Evolutionary conservation across 2,329 filamentous ascomycete genomes (phyloP).

Genomic region (Grosmannia clavigera): DNA sequence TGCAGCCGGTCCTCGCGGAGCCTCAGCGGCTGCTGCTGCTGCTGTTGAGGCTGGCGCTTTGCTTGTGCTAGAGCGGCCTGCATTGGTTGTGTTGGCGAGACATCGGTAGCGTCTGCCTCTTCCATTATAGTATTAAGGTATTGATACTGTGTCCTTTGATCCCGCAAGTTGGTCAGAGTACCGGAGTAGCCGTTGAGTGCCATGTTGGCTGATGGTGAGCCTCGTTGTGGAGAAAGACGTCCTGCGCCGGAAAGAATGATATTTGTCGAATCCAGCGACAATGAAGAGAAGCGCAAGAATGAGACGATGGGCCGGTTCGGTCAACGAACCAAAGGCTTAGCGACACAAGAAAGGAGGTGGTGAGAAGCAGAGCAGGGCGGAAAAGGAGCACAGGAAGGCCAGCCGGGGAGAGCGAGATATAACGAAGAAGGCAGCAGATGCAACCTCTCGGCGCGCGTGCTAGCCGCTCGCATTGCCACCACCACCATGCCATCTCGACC

Average conservation of each 20-base stretch:
- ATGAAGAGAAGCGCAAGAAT: slow-evolving; percentile 3
- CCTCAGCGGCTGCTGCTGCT: slow-evolving; percentile 14
- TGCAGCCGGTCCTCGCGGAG: slow-evolving; percentile 26
- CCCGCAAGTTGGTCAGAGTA: slow-evolving; percentile 41
- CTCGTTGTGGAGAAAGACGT: neutral
- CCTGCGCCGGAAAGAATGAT: neutral
- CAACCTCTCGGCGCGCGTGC: neutral
- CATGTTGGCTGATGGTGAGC: slow-evolving; percentile 25
- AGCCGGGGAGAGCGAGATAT: neutral
- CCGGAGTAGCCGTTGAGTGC: slow-evolving; percentile 28
- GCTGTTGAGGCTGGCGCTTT: neutral
- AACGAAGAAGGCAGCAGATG: neutral
- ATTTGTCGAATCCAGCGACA: slow-evolving; percentile 8
- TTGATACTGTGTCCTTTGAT: slow-evolving; percentile 34
- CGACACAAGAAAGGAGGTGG: slow-evolving; percentile 20
- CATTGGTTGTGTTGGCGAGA: slow-evolving; percentile 2
- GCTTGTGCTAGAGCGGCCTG: neutral
- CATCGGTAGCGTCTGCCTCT: slow-evolving; percentile 17
- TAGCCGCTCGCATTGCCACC: neutral
- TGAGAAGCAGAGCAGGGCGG: slow-evolving; percentile 13
- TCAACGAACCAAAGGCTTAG: slow-evolving; percentile 28
- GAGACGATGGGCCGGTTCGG: slow-evolving; percentile 30
- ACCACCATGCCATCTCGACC: neutral
- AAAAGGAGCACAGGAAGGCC: slow-evolving; percentile 2
- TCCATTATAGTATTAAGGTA: slow-evolving; percentile 55